Evolutionary conservation across 306 rosid genomes (phyloP).

Genomic region (Fagus crenata): DNA sequence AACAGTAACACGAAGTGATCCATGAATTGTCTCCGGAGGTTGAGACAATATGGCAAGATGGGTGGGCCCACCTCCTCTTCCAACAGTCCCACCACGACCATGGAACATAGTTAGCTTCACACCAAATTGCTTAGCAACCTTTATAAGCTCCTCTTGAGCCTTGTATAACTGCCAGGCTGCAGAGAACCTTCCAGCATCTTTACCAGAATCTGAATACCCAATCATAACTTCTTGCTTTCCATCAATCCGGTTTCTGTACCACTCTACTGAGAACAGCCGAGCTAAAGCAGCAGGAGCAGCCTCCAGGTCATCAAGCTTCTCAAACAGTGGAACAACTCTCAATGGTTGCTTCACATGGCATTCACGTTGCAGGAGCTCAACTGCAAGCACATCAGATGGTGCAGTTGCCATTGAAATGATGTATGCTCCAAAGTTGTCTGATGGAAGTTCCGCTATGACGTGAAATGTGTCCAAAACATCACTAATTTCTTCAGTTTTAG

Average conservation of each 20-base stretch:
- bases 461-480: slow-evolving; percentile 85
- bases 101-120: slow-evolving; percentile 97
- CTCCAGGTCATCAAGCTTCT: slow-evolving; percentile 91
- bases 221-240: slow-evolving; percentile 99
- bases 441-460: slow-evolving; percentile 86
- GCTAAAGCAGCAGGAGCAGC: slow-evolving; percentile 92
- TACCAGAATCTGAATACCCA: slow-evolving; percentile 97
- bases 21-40: slow-evolving; percentile 92
- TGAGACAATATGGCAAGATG: slow-evolving; percentile 98
- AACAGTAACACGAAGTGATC: slow-evolving; percentile 95
- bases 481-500: slow-evolving; percentile 82
- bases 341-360: slow-evolving; percentile 73
- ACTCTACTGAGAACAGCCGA: slow-evolving; percentile 81
- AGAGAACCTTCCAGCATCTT: slow-evolving; percentile 95
- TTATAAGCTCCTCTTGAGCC: slow-evolving; percentile 95
- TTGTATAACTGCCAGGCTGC: slow-evolving; percentile 97
- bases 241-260: slow-evolving; percentile 71
- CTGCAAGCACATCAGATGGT: slow-evolving; percentile 92
- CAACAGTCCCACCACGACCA: slow-evolving; percentile 98
- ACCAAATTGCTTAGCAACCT: slow-evolving; percentile 78
- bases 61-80: slow-evolving; percentile 98
- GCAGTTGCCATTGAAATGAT: slow-evolving; percentile 98
- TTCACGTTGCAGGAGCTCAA: slow-evolving; percentile 90
- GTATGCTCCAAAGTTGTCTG: slow-evolving; percentile 93
- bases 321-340: slow-evolving; percentile 93